phyloP scores from a whole-genome alignment of 352 stramenopile genomes.

The Phytophthora syringae region DNA sequence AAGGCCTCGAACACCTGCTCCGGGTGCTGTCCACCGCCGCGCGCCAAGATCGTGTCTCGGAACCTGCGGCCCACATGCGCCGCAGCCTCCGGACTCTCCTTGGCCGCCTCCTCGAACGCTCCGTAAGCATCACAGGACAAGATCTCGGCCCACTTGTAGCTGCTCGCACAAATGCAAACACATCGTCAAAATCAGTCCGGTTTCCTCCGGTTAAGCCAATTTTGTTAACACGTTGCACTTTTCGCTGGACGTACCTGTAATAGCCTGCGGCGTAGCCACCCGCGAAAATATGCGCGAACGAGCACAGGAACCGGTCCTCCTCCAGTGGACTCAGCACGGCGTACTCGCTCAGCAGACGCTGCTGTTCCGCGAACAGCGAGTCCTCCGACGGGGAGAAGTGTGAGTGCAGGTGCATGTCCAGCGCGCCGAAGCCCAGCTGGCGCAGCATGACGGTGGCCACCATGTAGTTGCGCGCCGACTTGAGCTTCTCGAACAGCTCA shows the following conservation, averaged over 20 bases:
- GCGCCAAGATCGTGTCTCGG: conserved; percentile 93
- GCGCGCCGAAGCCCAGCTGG: conserved; percentile 95
- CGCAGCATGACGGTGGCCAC: conserved; percentile 95
- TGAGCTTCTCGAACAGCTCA: conserved; percentile 97
- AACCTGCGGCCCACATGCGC: conserved; percentile 91
- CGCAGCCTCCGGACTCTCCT: conserved; percentile 58
- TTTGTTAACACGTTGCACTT: conserved; percentile 17
- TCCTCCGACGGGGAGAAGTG: conserved; percentile 72
- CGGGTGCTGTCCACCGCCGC: conserved; percentile 88
- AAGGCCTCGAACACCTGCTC: conserved; percentile 96
- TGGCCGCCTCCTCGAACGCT: conserved; percentile 96
- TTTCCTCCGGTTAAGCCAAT: conserved; percentile 1
- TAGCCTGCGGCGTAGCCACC: conserved; percentile 98
- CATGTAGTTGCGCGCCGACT: conserved; percentile 95
- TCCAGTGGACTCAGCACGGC: conserved; percentile 91
- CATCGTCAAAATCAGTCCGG: conserved; percentile 8
- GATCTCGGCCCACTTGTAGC: conserved; percentile 98
- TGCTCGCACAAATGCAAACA: conserved; percentile 29
- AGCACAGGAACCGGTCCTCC: conserved; percentile 98
- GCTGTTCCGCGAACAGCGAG: conserved; percentile 94
- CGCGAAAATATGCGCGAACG: conserved; percentile 98
- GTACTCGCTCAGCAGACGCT: conserved; percentile 82
- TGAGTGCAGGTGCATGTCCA: conserved; percentile 89
- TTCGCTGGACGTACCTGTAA: conserved; percentile 84
- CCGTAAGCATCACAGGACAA: conserved; percentile 97